Conservation (phyloP, 257 asterid genomes). For the Nicotiana obtusifolia region DNA sequence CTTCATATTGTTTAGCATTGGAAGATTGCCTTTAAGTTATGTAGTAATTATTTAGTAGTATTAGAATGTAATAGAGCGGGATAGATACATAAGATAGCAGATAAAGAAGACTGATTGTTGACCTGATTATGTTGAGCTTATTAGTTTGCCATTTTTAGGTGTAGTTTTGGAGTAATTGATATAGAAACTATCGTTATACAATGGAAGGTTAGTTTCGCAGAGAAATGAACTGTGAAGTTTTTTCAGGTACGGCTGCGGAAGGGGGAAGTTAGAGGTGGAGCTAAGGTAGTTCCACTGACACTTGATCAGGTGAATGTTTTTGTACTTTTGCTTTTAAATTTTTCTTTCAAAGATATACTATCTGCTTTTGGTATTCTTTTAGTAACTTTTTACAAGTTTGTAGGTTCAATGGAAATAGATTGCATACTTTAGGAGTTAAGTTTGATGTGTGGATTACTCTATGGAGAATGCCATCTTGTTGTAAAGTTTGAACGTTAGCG, state of each 20-base stretch:
- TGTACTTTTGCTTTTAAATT: neutral
- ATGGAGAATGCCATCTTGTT: neutral
- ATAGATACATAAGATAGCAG: neutral
- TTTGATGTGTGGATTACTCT: neutral
- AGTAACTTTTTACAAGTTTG: no score
- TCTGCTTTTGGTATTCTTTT: neutral
- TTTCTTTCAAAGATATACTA: neutral
- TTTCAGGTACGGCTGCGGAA: slow-evolving; percentile 62
- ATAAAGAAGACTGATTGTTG: no score
- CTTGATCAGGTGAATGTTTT: slow-evolving; percentile 71
- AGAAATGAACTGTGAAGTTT: neutral
- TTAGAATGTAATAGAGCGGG: neutral
- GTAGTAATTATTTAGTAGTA: neutral
- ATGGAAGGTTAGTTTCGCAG: neutral
- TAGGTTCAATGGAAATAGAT: no score
- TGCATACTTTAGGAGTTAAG: no score
- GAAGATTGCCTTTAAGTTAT: neutral
- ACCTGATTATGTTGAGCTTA: neutral
- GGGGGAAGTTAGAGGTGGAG: slow-evolving; percentile 73
- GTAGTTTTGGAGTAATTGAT: neutral
- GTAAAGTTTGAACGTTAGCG: neutral
- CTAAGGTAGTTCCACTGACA: slow-evolving; percentile 85
- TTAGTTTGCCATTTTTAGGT: neutral
- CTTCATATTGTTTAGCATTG: neutral
- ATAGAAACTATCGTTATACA: neutral